These are phyloP conservation scores for Trypanosoma conorhini DNA, from an alignment of 208 protist genomes.

Conservation along the genomic window DNA sequence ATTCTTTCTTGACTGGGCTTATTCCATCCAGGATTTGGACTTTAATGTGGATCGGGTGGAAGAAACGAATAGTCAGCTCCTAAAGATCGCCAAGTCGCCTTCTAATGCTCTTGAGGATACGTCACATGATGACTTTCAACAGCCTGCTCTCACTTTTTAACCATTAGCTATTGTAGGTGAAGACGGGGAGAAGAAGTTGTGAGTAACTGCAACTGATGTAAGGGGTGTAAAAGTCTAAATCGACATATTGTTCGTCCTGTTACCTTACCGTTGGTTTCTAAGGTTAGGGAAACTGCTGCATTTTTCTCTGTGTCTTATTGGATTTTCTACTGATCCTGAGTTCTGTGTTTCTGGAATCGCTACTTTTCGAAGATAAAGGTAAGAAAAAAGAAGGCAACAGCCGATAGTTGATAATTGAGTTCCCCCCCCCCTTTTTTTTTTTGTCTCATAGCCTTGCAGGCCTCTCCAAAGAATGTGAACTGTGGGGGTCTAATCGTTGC, in stretches of 20 bases:
- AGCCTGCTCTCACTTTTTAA: conserved; percentile 16
- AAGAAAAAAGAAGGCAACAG: too few species aligned
- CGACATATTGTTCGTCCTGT: neutral
- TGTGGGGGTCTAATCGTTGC: too few species aligned
- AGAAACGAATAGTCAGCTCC: conserved; percentile 50
- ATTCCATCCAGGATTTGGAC: conserved; percentile 67
- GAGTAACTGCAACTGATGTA: neutral
- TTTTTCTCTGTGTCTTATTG: neutral
- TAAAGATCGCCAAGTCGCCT: conserved; percentile 66
- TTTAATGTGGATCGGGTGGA: conserved; percentile 65
- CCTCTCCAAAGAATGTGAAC: too few species aligned
- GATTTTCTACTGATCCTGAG: neutral
- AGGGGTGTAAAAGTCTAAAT: neutral
- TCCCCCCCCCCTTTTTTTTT: too few species aligned
- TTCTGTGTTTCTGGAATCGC: too few species aligned
- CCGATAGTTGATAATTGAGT: too few species aligned
- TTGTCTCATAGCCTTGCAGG: too few species aligned
- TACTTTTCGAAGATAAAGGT: too few species aligned
- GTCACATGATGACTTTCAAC: conserved; percentile 9
- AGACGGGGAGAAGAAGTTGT: neutral
- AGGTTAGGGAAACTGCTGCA: too few species aligned
- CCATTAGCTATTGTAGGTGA: conserved; percentile 7
- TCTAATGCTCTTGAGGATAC: conserved; percentile 45
- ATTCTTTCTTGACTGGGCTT: conserved; percentile 73
- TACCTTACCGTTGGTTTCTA: too few species aligned